Conservation (phyloP, 2,329 filamentous ascomycete species). For the Xylariaceae sp. region DNA sequence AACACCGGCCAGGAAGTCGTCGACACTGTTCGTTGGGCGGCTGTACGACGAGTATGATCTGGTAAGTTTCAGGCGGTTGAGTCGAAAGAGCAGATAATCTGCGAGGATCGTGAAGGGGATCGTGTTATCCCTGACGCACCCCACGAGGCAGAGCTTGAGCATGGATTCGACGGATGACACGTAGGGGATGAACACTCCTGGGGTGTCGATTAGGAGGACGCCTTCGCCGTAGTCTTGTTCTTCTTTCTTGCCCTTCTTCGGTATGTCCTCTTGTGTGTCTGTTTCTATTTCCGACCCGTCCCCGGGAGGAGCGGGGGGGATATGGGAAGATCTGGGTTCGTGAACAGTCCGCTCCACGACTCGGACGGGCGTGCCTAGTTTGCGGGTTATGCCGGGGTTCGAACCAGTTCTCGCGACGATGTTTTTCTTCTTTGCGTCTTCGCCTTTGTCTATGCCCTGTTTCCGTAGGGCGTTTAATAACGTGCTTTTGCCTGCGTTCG, state of each 20-base stretch:
- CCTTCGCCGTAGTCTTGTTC: constrained; percentile 45
- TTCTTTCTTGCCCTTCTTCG: too few relatives aligned
- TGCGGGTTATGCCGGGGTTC: constrained; percentile 85
- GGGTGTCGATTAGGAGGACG: constrained; percentile 86
- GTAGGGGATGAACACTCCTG: constrained; percentile 92
- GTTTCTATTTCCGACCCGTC: not conserved
- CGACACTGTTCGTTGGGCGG: constrained; percentile 79
- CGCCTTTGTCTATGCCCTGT: constrained; percentile 50
- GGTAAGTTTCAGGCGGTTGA: constrained; percentile 62
- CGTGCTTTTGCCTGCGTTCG: constrained; percentile 93
- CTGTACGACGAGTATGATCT: constrained; percentile 58
- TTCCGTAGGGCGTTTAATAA: constrained; percentile 82
- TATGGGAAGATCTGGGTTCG: not conserved
- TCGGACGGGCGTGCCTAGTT: constrained; percentile 77
- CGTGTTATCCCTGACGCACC: constrained; percentile 85
- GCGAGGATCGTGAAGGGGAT: constrained; percentile 74
- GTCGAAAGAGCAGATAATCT: constrained; percentile 82
- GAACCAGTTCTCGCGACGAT: constrained; percentile 81
- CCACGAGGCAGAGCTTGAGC: constrained; percentile 90
- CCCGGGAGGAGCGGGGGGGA: not conserved
- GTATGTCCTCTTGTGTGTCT: too few relatives aligned
- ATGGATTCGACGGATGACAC: constrained; percentile 80
- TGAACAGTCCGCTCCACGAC: constrained; percentile 43
- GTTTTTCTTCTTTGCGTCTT: not conserved
- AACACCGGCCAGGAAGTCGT: constrained; percentile 65